Conservation (phyloP, 768 basidiomycete genomes). For the Rhizopogon vesiculosus region DNA sequence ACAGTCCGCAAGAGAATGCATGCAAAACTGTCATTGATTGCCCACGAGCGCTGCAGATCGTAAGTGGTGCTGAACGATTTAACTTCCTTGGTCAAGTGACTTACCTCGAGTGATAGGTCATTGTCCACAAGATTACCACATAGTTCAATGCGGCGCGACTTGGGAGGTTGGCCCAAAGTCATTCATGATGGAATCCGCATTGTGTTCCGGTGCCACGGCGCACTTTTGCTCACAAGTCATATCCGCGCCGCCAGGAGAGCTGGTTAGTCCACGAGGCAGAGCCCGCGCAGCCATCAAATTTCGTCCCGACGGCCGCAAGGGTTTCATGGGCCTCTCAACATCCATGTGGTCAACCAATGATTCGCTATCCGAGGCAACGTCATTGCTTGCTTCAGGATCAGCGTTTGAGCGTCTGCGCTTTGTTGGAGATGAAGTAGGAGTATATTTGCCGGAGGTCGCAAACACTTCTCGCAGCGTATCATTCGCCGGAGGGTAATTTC, state of each 20-base stretch:
- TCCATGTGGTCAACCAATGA: conserved; percentile 15
- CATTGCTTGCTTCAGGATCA: conserved; percentile 16
- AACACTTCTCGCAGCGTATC: conserved; percentile 51
- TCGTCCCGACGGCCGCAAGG: conserved; percentile 28
- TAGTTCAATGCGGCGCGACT: conserved; percentile 19
- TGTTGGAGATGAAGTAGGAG: conserved; percentile 25
- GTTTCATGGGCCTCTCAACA: conserved; percentile 32
- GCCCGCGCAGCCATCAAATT: conserved; percentile 22
- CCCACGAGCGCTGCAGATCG: conserved; percentile 15
- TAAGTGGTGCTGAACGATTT: conserved; percentile 9
- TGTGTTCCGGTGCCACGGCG: conserved; percentile 12
- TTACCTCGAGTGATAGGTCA: conserved; percentile 20
- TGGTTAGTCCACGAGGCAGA: conserved; percentile 17
- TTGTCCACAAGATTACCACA: conserved; percentile 5
- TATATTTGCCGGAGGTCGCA: conserved; percentile 31
- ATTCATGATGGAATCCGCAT: conserved; percentile 16
- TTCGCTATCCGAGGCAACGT: conserved; percentile 11
- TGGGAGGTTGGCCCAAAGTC: conserved; percentile 15
- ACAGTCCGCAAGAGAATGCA: conserved; percentile 13
- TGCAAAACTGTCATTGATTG: conserved; percentile 12
- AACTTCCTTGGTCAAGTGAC: conserved; percentile 6
- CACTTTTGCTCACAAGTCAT: conserved; percentile 24
- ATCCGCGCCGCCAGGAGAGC: conserved; percentile 24
- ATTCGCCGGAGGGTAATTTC: conserved; percentile 51
- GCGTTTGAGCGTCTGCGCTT: conserved; percentile 30